Conservation (phyloP, 768 basidiomycete species). For the Lyophyllum shimeji region DNA sequence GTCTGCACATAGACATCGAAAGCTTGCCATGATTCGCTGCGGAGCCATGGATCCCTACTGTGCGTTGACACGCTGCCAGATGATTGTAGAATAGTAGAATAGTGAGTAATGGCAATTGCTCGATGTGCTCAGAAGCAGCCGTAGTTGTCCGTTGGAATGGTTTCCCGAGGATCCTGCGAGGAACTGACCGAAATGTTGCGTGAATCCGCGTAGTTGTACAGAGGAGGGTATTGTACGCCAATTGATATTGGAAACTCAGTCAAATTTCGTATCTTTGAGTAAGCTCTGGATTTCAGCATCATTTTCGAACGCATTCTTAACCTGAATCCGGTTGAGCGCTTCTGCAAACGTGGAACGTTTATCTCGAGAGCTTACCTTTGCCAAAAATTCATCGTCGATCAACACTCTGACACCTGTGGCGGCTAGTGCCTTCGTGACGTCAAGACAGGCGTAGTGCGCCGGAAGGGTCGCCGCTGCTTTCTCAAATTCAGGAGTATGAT, state of each 20-base stretch:
- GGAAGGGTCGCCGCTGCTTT: constrained; percentile 55
- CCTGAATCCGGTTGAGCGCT: constrained; percentile 28
- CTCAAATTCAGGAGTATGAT: constrained; percentile 74
- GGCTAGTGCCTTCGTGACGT: constrained; percentile 71
- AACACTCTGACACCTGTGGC: constrained; percentile 67
- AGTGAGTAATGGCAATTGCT: too few relatives aligned
- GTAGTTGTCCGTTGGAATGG: too few relatives aligned
- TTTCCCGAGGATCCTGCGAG: too few relatives aligned
- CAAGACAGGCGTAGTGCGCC: constrained; percentile 67
- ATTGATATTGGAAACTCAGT: not conserved
- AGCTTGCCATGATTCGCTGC: too few relatives aligned
- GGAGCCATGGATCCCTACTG: too few relatives aligned
- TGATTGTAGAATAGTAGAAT: too few relatives aligned
- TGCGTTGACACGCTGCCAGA: too few relatives aligned
- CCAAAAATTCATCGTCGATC: constrained; percentile 64
- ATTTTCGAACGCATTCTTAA: constrained; percentile 48
- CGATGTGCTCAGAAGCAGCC: too few relatives aligned
- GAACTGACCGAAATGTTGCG: too few relatives aligned
- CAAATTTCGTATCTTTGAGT: not conserved
- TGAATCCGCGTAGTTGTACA: too few relatives aligned
- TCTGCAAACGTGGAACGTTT: not conserved
- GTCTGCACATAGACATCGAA: too few relatives aligned
- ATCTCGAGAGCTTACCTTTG: constrained; percentile 10
- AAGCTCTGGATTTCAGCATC: constrained; percentile 24
- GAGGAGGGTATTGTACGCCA: too few relatives aligned